phyloP scores from a whole-genome alignment of 306 rosid genomes.

The Dryas alaskensis region DNA sequence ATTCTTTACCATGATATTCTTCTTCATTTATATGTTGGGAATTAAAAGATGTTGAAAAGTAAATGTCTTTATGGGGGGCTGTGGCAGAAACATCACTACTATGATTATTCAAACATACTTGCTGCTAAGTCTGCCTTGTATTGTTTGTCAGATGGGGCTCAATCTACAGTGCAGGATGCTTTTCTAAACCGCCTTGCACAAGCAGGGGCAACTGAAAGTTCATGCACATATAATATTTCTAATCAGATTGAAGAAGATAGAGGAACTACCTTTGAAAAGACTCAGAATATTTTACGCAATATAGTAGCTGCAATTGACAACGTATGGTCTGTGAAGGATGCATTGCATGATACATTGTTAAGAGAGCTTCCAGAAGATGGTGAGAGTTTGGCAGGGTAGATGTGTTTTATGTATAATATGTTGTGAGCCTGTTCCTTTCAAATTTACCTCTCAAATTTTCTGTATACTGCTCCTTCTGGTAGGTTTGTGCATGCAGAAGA shows the following conservation, averaged over 20 bases:
- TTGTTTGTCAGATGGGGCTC: slow-evolving; percentile 54
- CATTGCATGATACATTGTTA: slow-evolving; percentile 42
- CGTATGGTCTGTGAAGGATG: slow-evolving; percentile 59
- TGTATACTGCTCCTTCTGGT: slow-evolving; percentile 38
- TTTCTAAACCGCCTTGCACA: slow-evolving; percentile 73
- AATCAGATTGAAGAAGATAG: slow-evolving; percentile 47
- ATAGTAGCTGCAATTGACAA: slow-evolving; percentile 46
- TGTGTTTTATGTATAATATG: slow-evolving; percentile 4
- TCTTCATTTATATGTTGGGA: background rate
- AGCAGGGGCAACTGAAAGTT: slow-evolving; percentile 88
- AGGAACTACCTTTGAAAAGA: slow-evolving; percentile 33
- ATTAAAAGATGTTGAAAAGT: background rate
- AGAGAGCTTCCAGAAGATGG: slow-evolving; percentile 62
- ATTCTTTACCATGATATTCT: background rate
- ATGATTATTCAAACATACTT: slow-evolving; percentile 18
- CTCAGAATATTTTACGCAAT: slow-evolving; percentile 45
- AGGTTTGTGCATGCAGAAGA: slow-evolving; percentile 56
- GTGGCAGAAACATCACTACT: background rate
- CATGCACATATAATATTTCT: slow-evolving; percentile 40
- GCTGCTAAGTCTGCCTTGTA: slow-evolving; percentile 26
- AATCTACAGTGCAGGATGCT: slow-evolving; percentile 55
- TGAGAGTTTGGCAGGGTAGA: slow-evolving; percentile 32
- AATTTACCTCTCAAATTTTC: slow-evolving; percentile 23
- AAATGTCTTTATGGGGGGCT: background rate
- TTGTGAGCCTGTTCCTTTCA: slow-evolving; percentile 14